Evolutionary conservation across 2,329 filamentous ascomycete species (phyloP).

Genomic region (Fusarium equiseti): DNA sequence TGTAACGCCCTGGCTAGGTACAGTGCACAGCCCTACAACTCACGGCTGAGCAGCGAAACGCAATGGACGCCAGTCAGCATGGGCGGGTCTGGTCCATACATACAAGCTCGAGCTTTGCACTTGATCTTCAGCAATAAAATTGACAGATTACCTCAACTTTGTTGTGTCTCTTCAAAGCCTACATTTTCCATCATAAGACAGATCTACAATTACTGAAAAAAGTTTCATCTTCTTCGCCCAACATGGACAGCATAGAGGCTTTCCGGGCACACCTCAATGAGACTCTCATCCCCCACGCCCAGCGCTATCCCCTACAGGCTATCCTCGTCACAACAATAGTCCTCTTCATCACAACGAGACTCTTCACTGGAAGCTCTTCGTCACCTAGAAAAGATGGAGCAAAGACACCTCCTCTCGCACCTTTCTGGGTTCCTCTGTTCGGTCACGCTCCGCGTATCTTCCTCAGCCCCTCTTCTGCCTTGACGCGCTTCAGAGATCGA

Average conservation of each 20-base stretch:
- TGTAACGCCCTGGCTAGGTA: constrained; percentile 6
- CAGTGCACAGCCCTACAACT: constrained; percentile 38
- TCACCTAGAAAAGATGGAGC: constrained; percentile 49
- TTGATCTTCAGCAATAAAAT: constrained; percentile 22
- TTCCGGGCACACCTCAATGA: constrained; percentile 30
- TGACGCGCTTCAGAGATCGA: constrained; percentile 48
- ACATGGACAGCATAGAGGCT: constrained; percentile 34
- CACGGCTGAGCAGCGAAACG: neutral
- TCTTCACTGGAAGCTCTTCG: constrained; percentile 52
- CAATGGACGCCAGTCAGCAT: constrained; percentile 33
- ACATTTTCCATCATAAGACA: neutral
- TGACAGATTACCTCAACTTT: constrained; percentile 35
- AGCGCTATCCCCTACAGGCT: constrained; percentile 42
- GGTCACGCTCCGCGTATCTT: constrained; percentile 53
- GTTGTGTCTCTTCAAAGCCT: neutral
- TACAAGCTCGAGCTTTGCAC: constrained; percentile 27
- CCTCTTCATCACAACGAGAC: constrained; percentile 46
- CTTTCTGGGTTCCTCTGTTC: constrained; percentile 54
- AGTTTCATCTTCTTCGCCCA: neutral
- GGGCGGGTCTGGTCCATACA: constrained; percentile 35
- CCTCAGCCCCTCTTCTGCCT: constrained; percentile 47
- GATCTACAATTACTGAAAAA: neutral
- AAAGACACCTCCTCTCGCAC: constrained; percentile 46
- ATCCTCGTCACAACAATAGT: constrained; percentile 44
- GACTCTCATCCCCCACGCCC: constrained; percentile 35